Evolutionary conservation across 106 monocot species (phyloP), one percentile per base, ranked within the genome.

Genomic region (Chionographis japonica): DNA sequence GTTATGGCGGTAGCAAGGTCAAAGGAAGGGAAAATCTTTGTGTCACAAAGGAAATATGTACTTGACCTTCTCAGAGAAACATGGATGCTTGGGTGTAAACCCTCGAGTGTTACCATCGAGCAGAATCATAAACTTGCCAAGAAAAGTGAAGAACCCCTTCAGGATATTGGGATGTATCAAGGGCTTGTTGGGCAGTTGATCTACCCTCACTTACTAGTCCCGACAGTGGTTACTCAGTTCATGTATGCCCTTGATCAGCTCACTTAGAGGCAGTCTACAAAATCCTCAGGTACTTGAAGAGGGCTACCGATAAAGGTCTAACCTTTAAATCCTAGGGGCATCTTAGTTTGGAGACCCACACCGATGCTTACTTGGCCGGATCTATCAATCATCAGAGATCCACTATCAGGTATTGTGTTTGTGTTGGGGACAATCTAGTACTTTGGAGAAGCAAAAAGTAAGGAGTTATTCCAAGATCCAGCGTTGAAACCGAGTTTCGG

Each of bases 371-470:
- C 61, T 78, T 51, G 65, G 71, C 49, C 12, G 40, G 78, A 6
- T 46, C 38, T 50, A 11, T 50, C 11, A 36, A 67, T 53, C 53
- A 72, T 40, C 20, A 36, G 2, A 37, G 62, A 37, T 72, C 61
- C 2, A 72, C 60, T 19, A 51, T n/a, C 62, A 6, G 67, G 75
- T 19, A 61, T 20, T 76, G 13, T 54, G 54, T 36, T 2, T 62
- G n/a, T 68, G 43, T 62, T 18, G 67, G 68, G 3, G 75, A 68
- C 6, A 76, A 76, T 55, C 50, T 74, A 55, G 63, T 74, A 11
- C 42, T 65, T 11, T 74, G 64, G 59, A 43, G n/a, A n/a, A n/a
- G n/a, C n/a, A n/a, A n/a, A n/a, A n/a, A n/a, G n/a, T n/a, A n/a
- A n/a, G n/a, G n/a, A n/a, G n/a, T n/a, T n/a, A n/a, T n/a, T n/a